Evolutionary conservation across 768 basidiomycete species (phyloP).

Genomic region (Psilocybe azurescens): DNA sequence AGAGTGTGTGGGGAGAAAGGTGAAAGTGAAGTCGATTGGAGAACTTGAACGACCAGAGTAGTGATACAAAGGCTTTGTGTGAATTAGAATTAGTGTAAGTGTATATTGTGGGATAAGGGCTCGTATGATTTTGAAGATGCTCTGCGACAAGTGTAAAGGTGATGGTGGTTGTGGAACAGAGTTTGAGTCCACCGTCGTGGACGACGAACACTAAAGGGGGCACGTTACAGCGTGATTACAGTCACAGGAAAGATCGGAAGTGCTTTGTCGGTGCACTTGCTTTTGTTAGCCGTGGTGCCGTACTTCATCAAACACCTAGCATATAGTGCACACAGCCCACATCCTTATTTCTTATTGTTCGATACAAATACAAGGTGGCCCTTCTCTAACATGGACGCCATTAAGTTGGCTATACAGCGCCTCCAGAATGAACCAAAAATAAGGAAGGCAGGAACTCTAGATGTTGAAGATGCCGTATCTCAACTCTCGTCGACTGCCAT

Average conservation of each 20-base stretch:
- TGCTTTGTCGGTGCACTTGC: background rate
- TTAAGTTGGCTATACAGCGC: slow-evolving; percentile 34
- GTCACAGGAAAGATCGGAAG: slow-evolving; percentile 14
- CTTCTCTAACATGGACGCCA: slow-evolving; percentile 22
- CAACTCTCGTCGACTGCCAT: slow-evolving; percentile 47
- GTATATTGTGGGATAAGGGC: slow-evolving; percentile 4
- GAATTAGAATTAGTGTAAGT: slow-evolving; percentile 21
- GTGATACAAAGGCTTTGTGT: slow-evolving; percentile 17
- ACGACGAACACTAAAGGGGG: slow-evolving; percentile 23
- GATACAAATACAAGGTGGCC: background rate
- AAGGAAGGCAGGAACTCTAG: slow-evolving; percentile 26
- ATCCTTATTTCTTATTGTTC: background rate
- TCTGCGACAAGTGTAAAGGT: background rate
- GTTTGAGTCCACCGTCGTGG: slow-evolving; percentile 19
- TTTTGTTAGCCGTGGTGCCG: background rate
- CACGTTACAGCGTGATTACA: slow-evolving; percentile 16
- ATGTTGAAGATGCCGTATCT: slow-evolving; percentile 38
- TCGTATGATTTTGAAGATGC: slow-evolving; percentile 4
- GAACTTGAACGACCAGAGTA: slow-evolving; percentile 5
- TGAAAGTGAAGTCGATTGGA: slow-evolving; percentile 9
- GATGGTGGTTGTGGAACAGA: slow-evolving; percentile 25
- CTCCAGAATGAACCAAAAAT: slow-evolving; percentile 37
- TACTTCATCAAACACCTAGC: background rate
- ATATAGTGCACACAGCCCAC: background rate
- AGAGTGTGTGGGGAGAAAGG: background rate